phyloP scores from a whole-genome alignment of 2,329 filamentous ascomycete genomes.

The Aspergillus oerlinghausenensis region DNA sequence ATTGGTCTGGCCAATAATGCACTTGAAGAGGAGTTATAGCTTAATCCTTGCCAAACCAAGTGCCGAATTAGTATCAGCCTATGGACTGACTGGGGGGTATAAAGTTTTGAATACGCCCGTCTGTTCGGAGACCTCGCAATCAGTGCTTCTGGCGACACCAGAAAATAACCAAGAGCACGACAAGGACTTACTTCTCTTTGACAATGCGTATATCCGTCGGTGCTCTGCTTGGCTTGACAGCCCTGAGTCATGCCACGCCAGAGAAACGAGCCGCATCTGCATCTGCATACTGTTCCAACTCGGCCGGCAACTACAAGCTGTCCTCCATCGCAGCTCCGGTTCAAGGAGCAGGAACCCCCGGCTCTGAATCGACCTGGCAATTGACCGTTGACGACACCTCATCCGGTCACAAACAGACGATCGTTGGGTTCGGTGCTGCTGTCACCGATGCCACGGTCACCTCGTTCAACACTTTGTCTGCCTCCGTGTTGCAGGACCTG shows the following conservation, averaged over 20 bases:
- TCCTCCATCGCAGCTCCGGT: slow-evolving; percentile 16
- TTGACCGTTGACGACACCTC: slow-evolving; percentile 23
- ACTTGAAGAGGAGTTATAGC: not conserved
- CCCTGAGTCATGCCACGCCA: slow-evolving; percentile 8
- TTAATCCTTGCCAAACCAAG: not conserved
- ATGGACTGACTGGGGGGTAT: not conserved
- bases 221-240: slow-evolving; percentile 9
- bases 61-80: not conserved
- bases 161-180: not conserved
- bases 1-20: not conserved
- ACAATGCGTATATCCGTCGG: not conserved
- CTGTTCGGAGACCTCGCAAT: no score
- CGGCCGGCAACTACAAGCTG: slow-evolving; percentile 23
- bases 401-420: slow-evolving; percentile 23
- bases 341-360: slow-evolving; percentile 15
- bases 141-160: not conserved
- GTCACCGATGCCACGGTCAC: slow-evolving; percentile 37
- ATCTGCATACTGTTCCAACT: slow-evolving; percentile 25
- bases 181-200: not conserved
- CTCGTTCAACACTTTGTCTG: slow-evolving; percentile 30
- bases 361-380: slow-evolving; percentile 22
- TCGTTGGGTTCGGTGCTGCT: slow-evolving; percentile 34
- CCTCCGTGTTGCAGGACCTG: slow-evolving; percentile 24
- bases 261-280: slow-evolving; percentile 16
- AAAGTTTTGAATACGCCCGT: not conserved